phyloP scores from a whole-genome alignment of 2,329 filamentous ascomycete species.

The Penicillium italicum region DNA sequence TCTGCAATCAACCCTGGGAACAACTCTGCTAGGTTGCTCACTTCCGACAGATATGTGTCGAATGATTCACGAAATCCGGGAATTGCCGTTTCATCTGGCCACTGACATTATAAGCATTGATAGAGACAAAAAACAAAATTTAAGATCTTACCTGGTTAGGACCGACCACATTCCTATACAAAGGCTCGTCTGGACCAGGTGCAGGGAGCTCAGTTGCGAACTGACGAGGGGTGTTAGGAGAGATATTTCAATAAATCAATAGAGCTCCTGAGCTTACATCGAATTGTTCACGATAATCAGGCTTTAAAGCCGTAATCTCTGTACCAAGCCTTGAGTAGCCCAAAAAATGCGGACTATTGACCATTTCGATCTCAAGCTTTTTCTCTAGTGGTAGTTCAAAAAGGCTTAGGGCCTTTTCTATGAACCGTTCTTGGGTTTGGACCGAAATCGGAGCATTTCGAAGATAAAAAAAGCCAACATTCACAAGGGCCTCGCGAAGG shows the following conservation, averaged over 20 bases:
- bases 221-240: constrained; percentile 28
- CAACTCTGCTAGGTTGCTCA: constrained; percentile 23
- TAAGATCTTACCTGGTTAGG: constrained; percentile 32
- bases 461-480: constrained; percentile 39
- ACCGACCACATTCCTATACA: constrained; percentile 35
- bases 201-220: constrained; percentile 39
- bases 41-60: constrained; percentile 30
- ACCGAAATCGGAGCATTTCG: constrained; percentile 27
- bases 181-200: constrained; percentile 32
- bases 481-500: constrained; percentile 33
- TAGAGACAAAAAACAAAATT: neutral
- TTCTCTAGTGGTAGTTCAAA: constrained; percentile 45
- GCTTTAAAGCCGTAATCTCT: constrained; percentile 33
- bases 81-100: constrained; percentile 32
- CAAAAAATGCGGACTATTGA: constrained; percentile 38
- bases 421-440: constrained; percentile 26
- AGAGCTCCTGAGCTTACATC: constrained; percentile 24
- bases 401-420: constrained; percentile 41
- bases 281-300: constrained; percentile 38
- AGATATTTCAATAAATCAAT: constrained; percentile 19
- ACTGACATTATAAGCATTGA: constrained; percentile 18
- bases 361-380: constrained; percentile 49
- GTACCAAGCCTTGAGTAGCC: constrained; percentile 36
- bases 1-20: constrained; percentile 35
- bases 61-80: constrained; percentile 32